A percentile compares a stretch with the other conserved stretches of the same genome.
Evolutionary conservation across 2,329 filamentous ascomycete species (phyloP).

Genomic region (Neofusicoccum sp.): DNA sequence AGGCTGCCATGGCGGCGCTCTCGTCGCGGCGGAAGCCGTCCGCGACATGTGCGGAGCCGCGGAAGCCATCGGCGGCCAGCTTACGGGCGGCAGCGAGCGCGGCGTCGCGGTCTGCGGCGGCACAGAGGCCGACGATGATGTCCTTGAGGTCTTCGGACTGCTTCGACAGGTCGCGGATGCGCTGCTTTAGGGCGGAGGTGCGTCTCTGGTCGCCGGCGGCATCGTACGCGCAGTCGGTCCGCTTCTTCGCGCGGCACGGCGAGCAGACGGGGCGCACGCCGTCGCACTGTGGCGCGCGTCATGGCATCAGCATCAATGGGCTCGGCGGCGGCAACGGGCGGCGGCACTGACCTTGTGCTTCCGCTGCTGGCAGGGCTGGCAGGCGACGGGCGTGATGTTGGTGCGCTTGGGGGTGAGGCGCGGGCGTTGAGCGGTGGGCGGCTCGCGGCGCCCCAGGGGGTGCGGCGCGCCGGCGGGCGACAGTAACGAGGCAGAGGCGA

Average conservation of each 20-base stretch:
- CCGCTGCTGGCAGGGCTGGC: constrained; percentile 18
- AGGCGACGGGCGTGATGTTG: constrained; percentile 18
- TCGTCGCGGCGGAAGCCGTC: not conserved
- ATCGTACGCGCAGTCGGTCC: constrained; percentile 22
- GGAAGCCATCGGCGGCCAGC: not conserved
- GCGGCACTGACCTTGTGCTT: constrained; percentile 23
- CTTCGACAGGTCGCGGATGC: constrained; percentile 16
- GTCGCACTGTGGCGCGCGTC: constrained; percentile 16
- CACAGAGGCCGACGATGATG: constrained; percentile 1
- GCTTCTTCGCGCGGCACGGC: constrained; percentile 18
- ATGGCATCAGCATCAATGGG: too few species aligned
- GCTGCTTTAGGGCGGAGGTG: constrained; percentile 20
- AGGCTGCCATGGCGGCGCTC: too few species aligned
- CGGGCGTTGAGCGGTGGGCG: not conserved
- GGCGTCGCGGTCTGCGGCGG: not conserved
- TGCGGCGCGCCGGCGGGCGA: not conserved
- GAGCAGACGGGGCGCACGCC: constrained; percentile 20
- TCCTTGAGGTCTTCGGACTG: constrained; percentile 12
- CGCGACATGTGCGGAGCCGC: not conserved
- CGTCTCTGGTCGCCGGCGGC: constrained; percentile 20
- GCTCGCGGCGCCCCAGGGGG: not conserved
- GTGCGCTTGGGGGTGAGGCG: not conserved
- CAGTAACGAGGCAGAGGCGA: not conserved
- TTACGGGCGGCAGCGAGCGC: not conserved
- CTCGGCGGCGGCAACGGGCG: not conserved